Base-by-base conservation (phyloP, 225 moss, liverwort and hornwort species). In the Rhytidiadelphus loreus region DNA sequence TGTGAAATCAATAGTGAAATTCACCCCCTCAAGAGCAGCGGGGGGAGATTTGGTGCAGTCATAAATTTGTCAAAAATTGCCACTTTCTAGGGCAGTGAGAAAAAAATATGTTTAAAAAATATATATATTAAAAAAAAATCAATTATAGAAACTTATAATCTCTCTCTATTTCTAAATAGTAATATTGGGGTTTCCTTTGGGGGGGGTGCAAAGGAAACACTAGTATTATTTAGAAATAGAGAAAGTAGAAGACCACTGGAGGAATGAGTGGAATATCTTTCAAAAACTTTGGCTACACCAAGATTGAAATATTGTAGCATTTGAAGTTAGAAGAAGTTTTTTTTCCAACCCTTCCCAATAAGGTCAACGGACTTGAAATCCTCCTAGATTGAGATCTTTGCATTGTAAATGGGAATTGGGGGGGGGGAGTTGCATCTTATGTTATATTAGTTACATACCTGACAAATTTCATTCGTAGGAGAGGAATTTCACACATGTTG, bases 311-410 rank as follows among this genome's bases (percentile, higher is more conserved):
- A 33, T 50, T 50, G 5, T 21, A 33, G 5, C 1, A 11, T 44
- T 44, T 16, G 10, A 43, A 71, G 16, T 71, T 43, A 28, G 44
- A 44, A 43, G 43, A 68, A 32, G 1, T 8, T 2, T 39, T 69
- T 69, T 39, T 69, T 8, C 4, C 2, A 1, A 4, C 12, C 19
- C 4, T 48, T 11, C 0, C 0, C 0, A 1, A 11, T 1, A 30
- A 19, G 4, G 30, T 30, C 30, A 30, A 19, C 0, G 11, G 0
- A 30, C 5, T 74, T 29, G 11, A 48, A 19, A 2, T 44, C 4
- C 0, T 44, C 3, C 1, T 18, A 19, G 11, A 30, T 0, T 2
- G 2, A 74, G 48, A 74, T 74, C 18, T 43, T 74, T 46, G 11
- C 3, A 46, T 1, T 29, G 0, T 8, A 21, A 0, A 21, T 32